Percentiles rank a stretch among this genome's conserved stretches.
Evolutionary conservation across 2,329 filamentous ascomycete genomes (phyloP).

Genomic region (Sporothrix pallida): DNA sequence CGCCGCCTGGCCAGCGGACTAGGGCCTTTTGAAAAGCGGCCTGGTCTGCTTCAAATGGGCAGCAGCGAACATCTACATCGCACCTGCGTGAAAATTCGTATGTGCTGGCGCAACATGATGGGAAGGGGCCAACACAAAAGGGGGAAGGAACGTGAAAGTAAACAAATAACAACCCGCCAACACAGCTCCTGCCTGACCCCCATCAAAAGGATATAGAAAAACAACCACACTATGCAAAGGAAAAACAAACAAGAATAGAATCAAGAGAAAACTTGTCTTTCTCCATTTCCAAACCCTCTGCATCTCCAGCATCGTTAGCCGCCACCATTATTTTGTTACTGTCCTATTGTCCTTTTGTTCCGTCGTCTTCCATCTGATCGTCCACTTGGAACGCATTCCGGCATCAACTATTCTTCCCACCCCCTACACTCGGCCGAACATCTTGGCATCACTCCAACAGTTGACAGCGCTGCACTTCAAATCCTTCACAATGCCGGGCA

Average conservation of each 20-base stretch:
- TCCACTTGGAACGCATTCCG: not conserved
- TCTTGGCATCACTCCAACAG: not conserved
- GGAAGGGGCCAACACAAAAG: not conserved
- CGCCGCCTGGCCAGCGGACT: not conserved
- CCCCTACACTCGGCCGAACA: too few species aligned
- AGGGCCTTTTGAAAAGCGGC: not conserved
- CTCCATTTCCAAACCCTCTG: not conserved
- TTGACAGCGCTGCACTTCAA: not conserved
- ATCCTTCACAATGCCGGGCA: not conserved
- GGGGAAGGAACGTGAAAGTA: conserved; percentile 16
- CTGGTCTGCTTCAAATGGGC: not conserved
- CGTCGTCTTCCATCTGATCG: not conserved
- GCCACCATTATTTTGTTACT: not conserved
- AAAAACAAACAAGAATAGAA: not conserved
- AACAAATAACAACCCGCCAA: conserved; percentile 2
- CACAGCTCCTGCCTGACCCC: not conserved
- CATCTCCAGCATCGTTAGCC: not conserved
- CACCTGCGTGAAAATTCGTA: not conserved
- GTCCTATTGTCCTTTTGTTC: not conserved
- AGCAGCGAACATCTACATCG: not conserved
- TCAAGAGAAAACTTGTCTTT: not conserved
- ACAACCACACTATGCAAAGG: not conserved
- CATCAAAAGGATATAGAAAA: not conserved
- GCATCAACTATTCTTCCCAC: not conserved
- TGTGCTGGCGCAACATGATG: not conserved